Conservation (phyloP, 495 filamentous ascomycete genomes). For the Penicillium bialowiezense region DNA sequence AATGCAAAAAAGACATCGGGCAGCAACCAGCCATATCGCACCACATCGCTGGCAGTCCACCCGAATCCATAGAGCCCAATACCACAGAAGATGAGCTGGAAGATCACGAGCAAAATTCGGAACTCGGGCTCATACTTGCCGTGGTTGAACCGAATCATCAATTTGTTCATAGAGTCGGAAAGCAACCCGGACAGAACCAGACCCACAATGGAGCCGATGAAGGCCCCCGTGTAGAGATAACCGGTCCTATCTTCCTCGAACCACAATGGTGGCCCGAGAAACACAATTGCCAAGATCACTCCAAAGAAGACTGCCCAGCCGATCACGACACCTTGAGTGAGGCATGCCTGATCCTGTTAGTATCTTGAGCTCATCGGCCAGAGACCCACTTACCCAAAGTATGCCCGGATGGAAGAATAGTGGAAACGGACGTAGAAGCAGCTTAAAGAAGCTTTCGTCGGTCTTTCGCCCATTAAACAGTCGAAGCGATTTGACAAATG, state of each 20-base stretch:
- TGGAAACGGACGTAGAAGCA: slow-evolving; percentile 61
- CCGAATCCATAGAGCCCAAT: slow-evolving; percentile 85
- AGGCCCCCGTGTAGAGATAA: slow-evolving; percentile 85
- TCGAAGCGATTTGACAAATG: slow-evolving; percentile 54
- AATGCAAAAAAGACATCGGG: slow-evolving; percentile 77
- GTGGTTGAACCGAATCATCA: slow-evolving; percentile 68
- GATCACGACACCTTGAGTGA: slow-evolving; percentile 88
- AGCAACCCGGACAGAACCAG: slow-evolving; percentile 71
- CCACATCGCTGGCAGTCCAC: slow-evolving; percentile 57
- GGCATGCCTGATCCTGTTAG: slow-evolving; percentile 54
- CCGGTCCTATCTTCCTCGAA: slow-evolving; percentile 80
- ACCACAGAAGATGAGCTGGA: slow-evolving; percentile 73
- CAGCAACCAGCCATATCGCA: slow-evolving; percentile 64
- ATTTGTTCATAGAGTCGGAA: slow-evolving; percentile 67
- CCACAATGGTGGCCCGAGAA: slow-evolving; percentile 74
- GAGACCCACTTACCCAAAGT: slow-evolving; percentile 57
- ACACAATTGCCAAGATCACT: slow-evolving; percentile 78
- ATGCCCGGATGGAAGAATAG: slow-evolving; percentile 79
- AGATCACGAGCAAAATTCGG: slow-evolving; percentile 74
- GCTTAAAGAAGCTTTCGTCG: slow-evolving; percentile 56
- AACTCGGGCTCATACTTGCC: slow-evolving; percentile 93
- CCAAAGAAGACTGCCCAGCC: slow-evolving; percentile 96
- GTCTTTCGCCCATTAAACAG: slow-evolving; percentile 83
- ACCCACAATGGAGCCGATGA: slow-evolving; percentile 77
- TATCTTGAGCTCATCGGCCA: not conserved